phyloP scores from a whole-genome alignment of 768 basidiomycete genomes.

The Russula sp. region DNA sequence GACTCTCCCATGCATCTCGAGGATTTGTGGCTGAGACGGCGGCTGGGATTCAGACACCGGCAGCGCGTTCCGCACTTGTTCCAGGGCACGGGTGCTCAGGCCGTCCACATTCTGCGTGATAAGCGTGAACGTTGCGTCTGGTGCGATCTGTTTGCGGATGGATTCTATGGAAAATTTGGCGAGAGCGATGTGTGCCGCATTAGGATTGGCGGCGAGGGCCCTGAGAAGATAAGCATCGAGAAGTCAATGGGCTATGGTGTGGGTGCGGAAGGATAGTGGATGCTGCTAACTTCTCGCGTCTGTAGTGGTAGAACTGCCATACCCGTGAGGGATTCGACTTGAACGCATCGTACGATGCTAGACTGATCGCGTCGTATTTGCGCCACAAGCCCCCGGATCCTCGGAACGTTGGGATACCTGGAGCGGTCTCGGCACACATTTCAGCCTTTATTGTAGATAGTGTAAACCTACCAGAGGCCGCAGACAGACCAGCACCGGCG shows the following conservation, averaged over 20 bases:
- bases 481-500: conserved; percentile 58
- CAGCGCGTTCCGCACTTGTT: conserved; percentile 21
- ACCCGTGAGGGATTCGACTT: conserved; percentile 9
- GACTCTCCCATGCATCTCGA: conserved; percentile 61
- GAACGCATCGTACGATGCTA: conserved; percentile 14
- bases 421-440: conserved; percentile 1
- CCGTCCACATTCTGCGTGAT: conserved; percentile 64
- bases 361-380: conserved; percentile 10
- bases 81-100: conserved; percentile 38
- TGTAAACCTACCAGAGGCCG: conserved; percentile 42
- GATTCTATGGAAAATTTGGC: conserved; percentile 40
- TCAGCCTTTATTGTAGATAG: neutral
- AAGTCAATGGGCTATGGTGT: neutral
- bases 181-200: conserved; percentile 50
- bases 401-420: conserved; percentile 30
- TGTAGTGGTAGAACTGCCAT: conserved; percentile 21
- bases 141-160: conserved; percentile 36
- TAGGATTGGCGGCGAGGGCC: conserved; percentile 37
- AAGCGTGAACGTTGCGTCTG: conserved; percentile 41
- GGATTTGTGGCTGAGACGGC: conserved; percentile 17
- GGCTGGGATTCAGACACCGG: neutral
- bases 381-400: conserved; percentile 18
- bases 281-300: conserved; percentile 13
- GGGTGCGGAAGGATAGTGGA: too few species aligned
- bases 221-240: neutral